Base-by-base conservation (phyloP, 257 asterid genomes). In the Verbena officinalis region DNA sequence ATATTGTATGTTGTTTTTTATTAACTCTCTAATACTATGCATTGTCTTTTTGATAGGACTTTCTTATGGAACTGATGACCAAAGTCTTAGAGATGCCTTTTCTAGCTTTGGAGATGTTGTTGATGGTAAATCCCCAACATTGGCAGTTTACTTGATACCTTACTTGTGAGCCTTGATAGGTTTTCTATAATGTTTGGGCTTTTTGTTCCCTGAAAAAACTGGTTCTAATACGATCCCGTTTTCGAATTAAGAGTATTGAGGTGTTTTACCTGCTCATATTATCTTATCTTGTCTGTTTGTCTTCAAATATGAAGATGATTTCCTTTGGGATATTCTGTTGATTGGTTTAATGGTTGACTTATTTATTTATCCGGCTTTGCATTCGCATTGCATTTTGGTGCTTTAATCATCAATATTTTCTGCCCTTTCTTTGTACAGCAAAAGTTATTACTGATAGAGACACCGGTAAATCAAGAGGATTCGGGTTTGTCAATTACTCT, bases 381-480 rank as follows among this genome's bases (percentile, higher is more conserved):
- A 22, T 51, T 19, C 5, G 2, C 55, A 30, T 44, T 30, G 11
- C 57, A 11, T 4, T 6, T 4, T 27, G 15, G 21, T 24, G 21
- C 24, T 43, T 24, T 5, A 39, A 50, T 34, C 9, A 52, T 67
- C 20, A 33, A 10, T 3, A 14, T 13, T 17, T 7, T 19, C 4
- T 22, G 33, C 23, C 36, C 8, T 36, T 49, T 34, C 40, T 54
- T 64, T 45, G 55, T 20, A 42, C 90, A 93, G 96, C 97, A 9
- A 78, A 55, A 71, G 93, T 93, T 24, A 85, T 93, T 61, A 70
- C 69, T 1, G 94, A 90, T 60, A 82, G 98, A 72, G 96, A 89
- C 54, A 61, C 86, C 0, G 96, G 96, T 55, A 85, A 77, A 66
- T 92, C 97, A 0, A 84, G 77, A 73, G 96, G 98, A 45, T 87